Base-by-base conservation (phyloP, 257 asterid genomes). In the Haberlea rhodopensis region DNA sequence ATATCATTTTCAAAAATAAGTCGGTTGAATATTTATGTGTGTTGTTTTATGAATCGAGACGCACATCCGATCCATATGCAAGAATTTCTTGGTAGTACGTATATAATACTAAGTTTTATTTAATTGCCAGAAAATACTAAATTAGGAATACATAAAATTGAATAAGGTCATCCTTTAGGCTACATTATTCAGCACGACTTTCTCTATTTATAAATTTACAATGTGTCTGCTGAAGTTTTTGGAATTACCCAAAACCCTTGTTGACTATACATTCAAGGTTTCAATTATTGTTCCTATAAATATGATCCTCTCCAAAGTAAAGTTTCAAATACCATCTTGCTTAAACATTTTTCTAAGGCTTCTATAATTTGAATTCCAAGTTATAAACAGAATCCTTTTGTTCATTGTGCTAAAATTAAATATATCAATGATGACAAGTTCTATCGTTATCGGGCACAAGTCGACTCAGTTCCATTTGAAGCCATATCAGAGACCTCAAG, bases 351-450 rank as follows among this genome's bases (percentile, higher is more conserved):
- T 16, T 16, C 19, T 0, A 11, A 37, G n/a, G 46, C 3, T 37
- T 37, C 46, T 11, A 37, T 15, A 13, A 43, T 2, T 43, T 16
- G 0, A 25, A n/a, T 13, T 13, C 32, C 37, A 21, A 55, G 37
- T n/a, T n/a, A 26, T 3, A n/a, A 18, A 57, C 8, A 54, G 13
- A 1, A 18, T 53, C 10, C n/a, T n/a, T 3, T 57, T 40, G 8
- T 7, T 43, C 15, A 20, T 27, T 48, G 4, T 5, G 25, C 15
- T 19, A 21, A 63, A 5, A 7, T 5, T 11, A 25, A 28, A 63
- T 21, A 69, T 66, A 73, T 66, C 75, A 7, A 81, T 78, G 57
- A 68, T 75, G 57, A 68, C 84, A 27, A 70, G 58, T 31, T 63
- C 77, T 10, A 21, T n/a, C n/a, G n/a, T 63, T 53, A 6, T 70